These are phyloP conservation scores for Fraxinus xanthoxyloides DNA, from an alignment of 305 asterid genomes.

Conservation along the genomic window DNA sequence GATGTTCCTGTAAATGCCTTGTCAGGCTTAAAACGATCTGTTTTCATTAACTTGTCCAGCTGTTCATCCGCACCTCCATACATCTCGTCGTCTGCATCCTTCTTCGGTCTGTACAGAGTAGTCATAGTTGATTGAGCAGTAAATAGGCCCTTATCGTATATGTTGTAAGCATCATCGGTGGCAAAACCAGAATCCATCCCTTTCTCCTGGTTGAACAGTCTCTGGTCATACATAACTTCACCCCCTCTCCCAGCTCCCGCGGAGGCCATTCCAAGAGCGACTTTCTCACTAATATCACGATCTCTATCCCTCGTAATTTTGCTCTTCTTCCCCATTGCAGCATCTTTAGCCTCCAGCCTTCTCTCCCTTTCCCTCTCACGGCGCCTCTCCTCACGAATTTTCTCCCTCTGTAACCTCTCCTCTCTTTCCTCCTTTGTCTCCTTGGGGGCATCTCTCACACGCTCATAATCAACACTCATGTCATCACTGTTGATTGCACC, in stretches of 20 bases:
- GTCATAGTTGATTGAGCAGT: slow-evolving; percentile 65
- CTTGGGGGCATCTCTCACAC: slow-evolving; percentile 51
- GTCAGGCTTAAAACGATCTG: slow-evolving; percentile 75
- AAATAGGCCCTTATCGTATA: slow-evolving; percentile 78
- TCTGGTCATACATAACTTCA: slow-evolving; percentile 85
- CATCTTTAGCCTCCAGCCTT: slow-evolving; percentile 83
- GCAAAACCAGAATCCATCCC: slow-evolving; percentile 95
- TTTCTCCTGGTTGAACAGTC: slow-evolving; percentile 89
- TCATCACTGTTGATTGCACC: slow-evolving; percentile 40
- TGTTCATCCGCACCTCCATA: slow-evolving; percentile 88
- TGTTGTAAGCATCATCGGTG: slow-evolving; percentile 66
- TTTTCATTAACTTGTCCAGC: slow-evolving; percentile 76
- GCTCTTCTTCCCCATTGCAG: slow-evolving; percentile 84
- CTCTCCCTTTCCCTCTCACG: slow-evolving; percentile 84
- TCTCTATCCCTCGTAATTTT: slow-evolving; percentile 85
- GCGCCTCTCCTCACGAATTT: slow-evolving; percentile 59
- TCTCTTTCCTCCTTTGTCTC: slow-evolving; percentile 64
- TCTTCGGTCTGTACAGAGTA: slow-evolving; percentile 70
- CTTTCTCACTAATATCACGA: slow-evolving; percentile 83
- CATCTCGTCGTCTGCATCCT: slow-evolving; percentile 49
- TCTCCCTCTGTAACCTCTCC: slow-evolving; percentile 57
- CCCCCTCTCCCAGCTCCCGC: slow-evolving; percentile 55
- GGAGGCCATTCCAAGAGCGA: slow-evolving; percentile 89
- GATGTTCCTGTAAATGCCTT: slow-evolving; percentile 62
- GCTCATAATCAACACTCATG: slow-evolving; percentile 51